phyloP scores from a whole-genome alignment of 345 rosid genomes.

The Hibiscus tridactylites region DNA sequence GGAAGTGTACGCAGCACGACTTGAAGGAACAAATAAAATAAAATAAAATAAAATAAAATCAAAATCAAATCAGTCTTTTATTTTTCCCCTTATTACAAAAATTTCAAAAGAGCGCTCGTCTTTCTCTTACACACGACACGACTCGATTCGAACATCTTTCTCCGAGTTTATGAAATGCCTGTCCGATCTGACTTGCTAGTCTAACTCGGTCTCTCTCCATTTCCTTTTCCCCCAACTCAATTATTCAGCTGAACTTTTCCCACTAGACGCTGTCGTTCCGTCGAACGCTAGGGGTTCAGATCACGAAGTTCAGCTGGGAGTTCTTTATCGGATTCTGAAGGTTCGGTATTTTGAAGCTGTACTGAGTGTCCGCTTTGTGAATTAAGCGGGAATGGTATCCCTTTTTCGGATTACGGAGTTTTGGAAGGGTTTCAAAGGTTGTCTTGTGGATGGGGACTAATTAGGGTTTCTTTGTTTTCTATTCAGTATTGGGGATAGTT shows the following conservation, averaged over 20 bases:
- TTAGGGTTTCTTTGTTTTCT: slow-evolving; percentile 15
- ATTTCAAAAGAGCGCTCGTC: neutral
- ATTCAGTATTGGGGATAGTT: neutral
- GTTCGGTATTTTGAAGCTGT: slow-evolving; percentile 10
- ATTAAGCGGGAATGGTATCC: slow-evolving; percentile 15
- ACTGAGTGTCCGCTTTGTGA: neutral
- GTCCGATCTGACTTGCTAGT: neutral
- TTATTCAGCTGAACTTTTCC: neutral
- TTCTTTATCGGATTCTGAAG: neutral
- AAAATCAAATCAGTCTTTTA: no score
- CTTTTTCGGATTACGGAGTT: slow-evolving; percentile 1
- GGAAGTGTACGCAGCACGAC: neutral
- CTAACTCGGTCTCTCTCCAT: neutral
- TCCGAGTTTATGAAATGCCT: neutral
- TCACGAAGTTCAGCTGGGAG: neutral
- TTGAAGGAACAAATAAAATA: neutral
- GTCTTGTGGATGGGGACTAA: slow-evolving; percentile 6
- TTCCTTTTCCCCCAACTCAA: neutral
- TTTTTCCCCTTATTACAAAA: neutral
- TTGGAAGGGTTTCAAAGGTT: slow-evolving; percentile 5
- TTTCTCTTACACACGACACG: neutral
- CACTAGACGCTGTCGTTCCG: neutral
- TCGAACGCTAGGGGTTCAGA: neutral
- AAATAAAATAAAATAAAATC: no score
- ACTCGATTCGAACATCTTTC: neutral